Conservation (phyloP, 225 moss, liverwort and hornwort genomes). For the Physcomitrellopsis africana region DNA sequence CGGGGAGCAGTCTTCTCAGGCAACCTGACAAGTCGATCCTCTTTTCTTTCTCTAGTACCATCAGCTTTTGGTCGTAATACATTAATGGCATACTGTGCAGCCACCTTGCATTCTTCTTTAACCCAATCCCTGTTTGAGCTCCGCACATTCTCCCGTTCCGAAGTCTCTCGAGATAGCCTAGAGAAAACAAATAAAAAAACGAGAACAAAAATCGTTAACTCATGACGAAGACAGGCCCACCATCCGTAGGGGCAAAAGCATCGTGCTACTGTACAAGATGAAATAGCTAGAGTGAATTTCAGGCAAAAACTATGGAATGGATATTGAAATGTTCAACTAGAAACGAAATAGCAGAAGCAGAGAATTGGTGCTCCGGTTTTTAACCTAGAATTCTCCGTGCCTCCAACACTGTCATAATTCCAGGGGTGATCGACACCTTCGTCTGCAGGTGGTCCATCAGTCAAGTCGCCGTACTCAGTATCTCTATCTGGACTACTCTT, state of each 20-base stretch:
- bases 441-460: conserved; percentile 69
- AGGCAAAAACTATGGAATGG: background rate
- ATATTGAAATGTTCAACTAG: background rate
- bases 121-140: conserved; percentile 60
- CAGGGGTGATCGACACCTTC: conserved; percentile 64
- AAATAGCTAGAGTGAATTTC: background rate
- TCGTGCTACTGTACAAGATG: background rate
- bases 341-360: background rate
- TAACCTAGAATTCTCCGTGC: conserved; percentile 58
- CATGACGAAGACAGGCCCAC: background rate
- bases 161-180: conserved; percentile 64
- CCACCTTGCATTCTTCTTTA: conserved; percentile 77
- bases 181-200: background rate
- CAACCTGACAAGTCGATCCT: conserved; percentile 42
- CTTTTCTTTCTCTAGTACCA: conserved; percentile 47
- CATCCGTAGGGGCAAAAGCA: background rate
- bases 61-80: conserved; percentile 51
- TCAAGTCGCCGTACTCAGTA: conserved; percentile 78
- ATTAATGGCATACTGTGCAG: conserved; percentile 62
- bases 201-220: background rate
- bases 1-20: conserved; percentile 54
- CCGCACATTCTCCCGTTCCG: conserved; percentile 47
- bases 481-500: conserved; percentile 94
- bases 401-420: conserved; percentile 70
- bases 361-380: background rate